Conservation (phyloP, 495 filamentous ascomycete species). For the Penicillium taxi region DNA sequence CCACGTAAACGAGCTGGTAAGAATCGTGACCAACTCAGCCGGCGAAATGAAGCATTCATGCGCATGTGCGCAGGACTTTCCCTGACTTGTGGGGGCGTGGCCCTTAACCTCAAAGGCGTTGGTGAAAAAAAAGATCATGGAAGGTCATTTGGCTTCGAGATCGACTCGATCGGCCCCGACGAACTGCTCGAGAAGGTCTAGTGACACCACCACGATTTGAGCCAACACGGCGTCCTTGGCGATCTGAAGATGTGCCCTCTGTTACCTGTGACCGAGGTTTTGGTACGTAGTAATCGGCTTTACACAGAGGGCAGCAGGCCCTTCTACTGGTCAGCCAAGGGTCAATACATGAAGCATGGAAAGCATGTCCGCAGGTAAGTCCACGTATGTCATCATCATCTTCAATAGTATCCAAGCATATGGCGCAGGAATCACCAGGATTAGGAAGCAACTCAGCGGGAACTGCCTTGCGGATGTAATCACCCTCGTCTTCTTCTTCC, state of each 20-base stretch:
- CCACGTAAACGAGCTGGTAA: constrained; percentile 16
- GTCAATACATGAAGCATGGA: constrained; percentile 89
- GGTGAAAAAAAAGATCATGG: constrained; percentile 14
- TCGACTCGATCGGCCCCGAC: constrained; percentile 3
- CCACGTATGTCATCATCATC: constrained; percentile 94
- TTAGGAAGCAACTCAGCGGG: constrained; percentile 74
- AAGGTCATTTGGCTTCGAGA: constrained; percentile 13
- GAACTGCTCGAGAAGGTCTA: constrained; percentile 16
- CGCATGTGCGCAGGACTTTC: not conserved
- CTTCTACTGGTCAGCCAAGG: constrained; percentile 91
- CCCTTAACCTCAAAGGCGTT: too few relatives aligned
- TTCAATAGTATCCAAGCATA: constrained; percentile 88
- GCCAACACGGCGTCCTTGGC: constrained; percentile 10
- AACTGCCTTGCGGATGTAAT: constrained; percentile 74
- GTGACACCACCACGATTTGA: constrained; percentile 8
- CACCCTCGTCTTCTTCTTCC: constrained; percentile 72
- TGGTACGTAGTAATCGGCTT: constrained; percentile 90
- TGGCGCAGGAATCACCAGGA: constrained; percentile 93
- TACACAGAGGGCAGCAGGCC: constrained; percentile 95
- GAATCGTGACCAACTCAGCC: constrained; percentile 12
- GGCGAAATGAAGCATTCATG: not conserved
- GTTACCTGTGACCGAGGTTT: constrained; percentile 54
- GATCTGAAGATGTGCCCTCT: constrained; percentile 12
- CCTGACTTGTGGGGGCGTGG: too few relatives aligned
- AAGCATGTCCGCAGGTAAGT: constrained; percentile 89